Evolutionary conservation across 345 rosid genomes (phyloP), one percentile per base, ranked within the genome.

Genomic region (Hibiscus mutabilis): DNA sequence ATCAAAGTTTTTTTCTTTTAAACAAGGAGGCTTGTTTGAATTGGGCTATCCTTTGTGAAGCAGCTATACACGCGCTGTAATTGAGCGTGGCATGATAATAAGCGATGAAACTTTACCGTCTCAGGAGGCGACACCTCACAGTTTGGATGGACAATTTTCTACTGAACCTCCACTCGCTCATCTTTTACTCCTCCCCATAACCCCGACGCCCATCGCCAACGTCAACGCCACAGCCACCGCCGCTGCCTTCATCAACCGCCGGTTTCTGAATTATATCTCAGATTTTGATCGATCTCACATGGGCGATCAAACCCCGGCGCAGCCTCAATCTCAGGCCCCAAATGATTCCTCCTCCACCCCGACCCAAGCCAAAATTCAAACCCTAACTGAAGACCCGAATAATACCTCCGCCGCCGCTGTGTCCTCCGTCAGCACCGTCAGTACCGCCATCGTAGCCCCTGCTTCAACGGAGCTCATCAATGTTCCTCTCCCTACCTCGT

Each of bases 231-330:
- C 63, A 74, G 27, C 44, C 40, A 44, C 63, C 47, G 2, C 14
- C 14, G 19, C 14, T 13, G 19, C 6, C 19, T 27, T 22, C 19
- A 19, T 18, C 15, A 58, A 31, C 52, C 9, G 27, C 52, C 47
- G 77, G 9, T 74, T 16, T 70, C 52, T 40, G 4, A 27, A 31
- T 47, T 60, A 31, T 18, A n/a, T 5, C 40, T 71, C 22, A 19
- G 56, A 6, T 52, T 22, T 40, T 21, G 51, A 25, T 66, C 51
- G 74, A 73, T 82, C 68, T 68, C 83, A 73, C 68, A 94, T 90
- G 98, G 89, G 91, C 76, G 97, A 90, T 72, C 91, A 79, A 74
- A 75, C 84, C 73, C 86, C 82, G 31, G 33, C 80, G 47, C 87
- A 83, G 66, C 74, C 82, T 53, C 83, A 79, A 24, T 53, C 79